phyloP scores from a whole-genome alignment of 2,329 filamentous ascomycete species.

The Exophiala lecanii-corni region DNA sequence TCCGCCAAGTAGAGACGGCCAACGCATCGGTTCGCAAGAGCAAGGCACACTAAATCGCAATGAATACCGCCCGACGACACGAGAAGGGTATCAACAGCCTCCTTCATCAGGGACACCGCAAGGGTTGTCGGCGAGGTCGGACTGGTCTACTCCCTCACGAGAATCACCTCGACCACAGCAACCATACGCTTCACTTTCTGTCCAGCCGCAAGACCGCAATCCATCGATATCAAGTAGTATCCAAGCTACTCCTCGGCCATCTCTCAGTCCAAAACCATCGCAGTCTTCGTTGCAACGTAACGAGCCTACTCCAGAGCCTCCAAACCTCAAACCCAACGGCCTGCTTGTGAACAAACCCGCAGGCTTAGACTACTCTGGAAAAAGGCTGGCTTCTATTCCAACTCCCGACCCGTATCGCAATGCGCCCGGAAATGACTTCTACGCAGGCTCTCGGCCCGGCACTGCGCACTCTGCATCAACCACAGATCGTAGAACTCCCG shows the following conservation, averaged over 20 bases:
- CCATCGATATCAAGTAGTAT: conserved; percentile 14
- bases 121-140: conserved; percentile 10
- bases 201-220: conserved; percentile 13
- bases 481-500: conserved; percentile 13
- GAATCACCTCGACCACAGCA: conserved; percentile 14
- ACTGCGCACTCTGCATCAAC: conserved; percentile 4
- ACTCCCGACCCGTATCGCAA: conserved; percentile 13
- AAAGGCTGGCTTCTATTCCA: conserved; percentile 11
- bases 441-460: conserved; percentile 14
- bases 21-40: conserved; percentile 12
- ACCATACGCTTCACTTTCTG: conserved; percentile 10
- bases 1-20: conserved; percentile 17
- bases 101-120: conserved; percentile 12
- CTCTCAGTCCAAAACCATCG: conserved; percentile 19
- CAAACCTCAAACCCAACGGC: conserved; percentile 14
- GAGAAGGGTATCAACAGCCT: conserved; percentile 13
- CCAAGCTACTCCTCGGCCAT: conserved; percentile 15
- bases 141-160: conserved; percentile 3
- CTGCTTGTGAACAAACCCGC: conserved; percentile 4
- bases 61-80: conserved; percentile 12
- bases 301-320: conserved; percentile 12
- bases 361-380: conserved; percentile 5
- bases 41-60: conserved; percentile 9
- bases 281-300: conserved; percentile 15
- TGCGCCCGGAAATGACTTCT: conserved; percentile 4